These are phyloP conservation scores for Fusarium sp. DNA, from an alignment of 2,329 filamentous ascomycete species.

Conservation along the genomic window DNA sequence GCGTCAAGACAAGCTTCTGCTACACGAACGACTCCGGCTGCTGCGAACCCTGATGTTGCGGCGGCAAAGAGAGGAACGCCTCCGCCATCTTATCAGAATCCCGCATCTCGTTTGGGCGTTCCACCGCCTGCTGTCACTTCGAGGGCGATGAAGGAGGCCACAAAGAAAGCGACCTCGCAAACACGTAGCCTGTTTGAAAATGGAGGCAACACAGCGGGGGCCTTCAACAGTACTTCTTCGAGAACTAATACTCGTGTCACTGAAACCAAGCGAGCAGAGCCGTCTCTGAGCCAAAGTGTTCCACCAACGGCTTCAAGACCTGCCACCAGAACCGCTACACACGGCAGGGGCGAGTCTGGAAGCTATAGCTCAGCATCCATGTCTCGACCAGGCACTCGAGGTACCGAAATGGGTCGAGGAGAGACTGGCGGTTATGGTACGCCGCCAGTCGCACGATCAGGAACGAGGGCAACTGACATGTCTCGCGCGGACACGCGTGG, in stretches of 20 bases:
- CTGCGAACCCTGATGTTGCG: conserved; percentile 59
- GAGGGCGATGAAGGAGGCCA: conserved; percentile 94
- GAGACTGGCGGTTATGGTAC: conserved; percentile 48
- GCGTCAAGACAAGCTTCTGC: conserved; percentile 38
- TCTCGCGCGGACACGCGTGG: conserved; percentile 38
- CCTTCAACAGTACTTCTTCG: conserved; percentile 48
- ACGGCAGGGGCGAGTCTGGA: conserved; percentile 41
- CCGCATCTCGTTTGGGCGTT: conserved; percentile 83
- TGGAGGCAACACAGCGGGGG: conserved; percentile 50
- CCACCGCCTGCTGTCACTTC: conserved; percentile 93
- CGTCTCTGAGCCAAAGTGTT: conserved; percentile 30
- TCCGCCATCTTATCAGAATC: conserved; percentile 79
- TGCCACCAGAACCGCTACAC: conserved; percentile 26
- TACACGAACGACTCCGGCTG: conserved; percentile 68
- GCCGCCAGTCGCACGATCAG: conserved; percentile 41
- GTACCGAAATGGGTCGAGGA: conserved; percentile 39
- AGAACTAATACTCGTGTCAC: conserved; percentile 38
- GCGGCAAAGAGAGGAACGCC: conserved; percentile 78
- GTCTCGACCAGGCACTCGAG: conserved; percentile 41
- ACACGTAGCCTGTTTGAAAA: conserved; percentile 81
- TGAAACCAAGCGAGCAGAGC: conserved; percentile 37
- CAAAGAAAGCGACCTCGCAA: conserved; percentile 87
- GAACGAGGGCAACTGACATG: conserved; percentile 43
- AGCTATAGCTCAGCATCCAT: conserved; percentile 43
- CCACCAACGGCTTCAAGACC: conserved; percentile 33